Evolutionary conservation across 164 flowering plant genomes (phyloP).

Genomic region (Aristolochia californica): DNA sequence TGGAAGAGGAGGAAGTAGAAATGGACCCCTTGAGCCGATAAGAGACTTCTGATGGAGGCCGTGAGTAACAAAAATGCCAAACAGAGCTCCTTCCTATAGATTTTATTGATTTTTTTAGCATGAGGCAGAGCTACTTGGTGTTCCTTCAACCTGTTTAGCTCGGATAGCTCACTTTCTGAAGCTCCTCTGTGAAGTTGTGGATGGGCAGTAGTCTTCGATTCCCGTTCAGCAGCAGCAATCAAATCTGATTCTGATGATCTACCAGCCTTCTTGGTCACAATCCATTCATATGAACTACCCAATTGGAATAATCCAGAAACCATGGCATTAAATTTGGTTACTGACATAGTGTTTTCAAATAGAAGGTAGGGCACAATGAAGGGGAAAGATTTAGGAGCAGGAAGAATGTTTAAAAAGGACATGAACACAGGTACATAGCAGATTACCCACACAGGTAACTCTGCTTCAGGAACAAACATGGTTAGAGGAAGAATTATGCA

Average conservation of each 20-base stretch:
- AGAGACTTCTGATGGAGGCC: conserved; percentile 65
- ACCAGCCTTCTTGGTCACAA: conserved; percentile 83
- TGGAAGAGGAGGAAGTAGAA: conserved; percentile 89
- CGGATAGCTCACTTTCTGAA: conserved; percentile 59
- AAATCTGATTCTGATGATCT: conserved; percentile 73
- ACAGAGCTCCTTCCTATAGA: conserved; percentile 68
- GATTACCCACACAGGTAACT: conserved; percentile 89
- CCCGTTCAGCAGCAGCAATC: conserved; percentile 48
- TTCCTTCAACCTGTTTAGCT: conserved; percentile 38
- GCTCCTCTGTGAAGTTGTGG: conserved; percentile 39
- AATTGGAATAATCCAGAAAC: conserved; percentile 91
- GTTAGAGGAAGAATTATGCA: conserved; percentile 95
- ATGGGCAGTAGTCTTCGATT: conserved; percentile 34
- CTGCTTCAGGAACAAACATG: conserved; percentile 94
- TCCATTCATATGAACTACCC: conserved; percentile 89
- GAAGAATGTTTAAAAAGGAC: conserved; percentile 92
- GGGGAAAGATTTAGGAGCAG: conserved; percentile 87
- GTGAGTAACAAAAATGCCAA: conserved; percentile 73
- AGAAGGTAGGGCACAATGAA: conserved; percentile 96
- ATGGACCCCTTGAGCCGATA: conserved; percentile 80
- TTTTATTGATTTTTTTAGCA: conserved; percentile 45
- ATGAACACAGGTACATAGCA: conserved; percentile 88
- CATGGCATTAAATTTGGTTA: conserved; percentile 97
- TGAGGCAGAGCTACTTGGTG: conserved; percentile 28
- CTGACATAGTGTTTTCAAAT: conserved; percentile 97